Conservation (phyloP, 345 rosid species). For the Gossypium anomalum region DNA sequence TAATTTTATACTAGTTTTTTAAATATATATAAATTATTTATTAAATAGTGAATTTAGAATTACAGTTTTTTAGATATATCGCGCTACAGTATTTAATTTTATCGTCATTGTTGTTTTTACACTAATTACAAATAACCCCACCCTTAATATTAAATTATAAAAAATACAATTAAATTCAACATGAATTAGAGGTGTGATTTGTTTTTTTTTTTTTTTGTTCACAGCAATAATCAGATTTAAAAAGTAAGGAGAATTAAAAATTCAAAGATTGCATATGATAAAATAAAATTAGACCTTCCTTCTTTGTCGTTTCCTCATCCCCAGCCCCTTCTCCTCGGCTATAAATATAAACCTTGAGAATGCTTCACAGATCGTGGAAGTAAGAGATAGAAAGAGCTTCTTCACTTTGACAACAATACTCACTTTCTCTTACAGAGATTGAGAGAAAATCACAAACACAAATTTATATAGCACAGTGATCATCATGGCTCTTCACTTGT, state of each 20-base stretch:
- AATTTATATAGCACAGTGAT: background rate
- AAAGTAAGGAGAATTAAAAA: too few relatives aligned
- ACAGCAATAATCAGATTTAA: too few relatives aligned
- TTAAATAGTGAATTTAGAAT: too few relatives aligned
- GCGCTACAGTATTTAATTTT: accelerated
- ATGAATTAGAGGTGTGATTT: too few relatives aligned
- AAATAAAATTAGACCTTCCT: background rate
- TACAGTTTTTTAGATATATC: too few relatives aligned
- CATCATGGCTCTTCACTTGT: constrained; percentile 7
- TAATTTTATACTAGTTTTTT: too few relatives aligned
- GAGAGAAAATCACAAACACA: background rate
- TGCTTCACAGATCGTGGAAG: background rate
- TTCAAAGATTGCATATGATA: background rate
- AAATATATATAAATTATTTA: too few relatives aligned
- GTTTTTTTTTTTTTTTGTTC: too few relatives aligned
- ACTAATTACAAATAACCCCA: accelerated
- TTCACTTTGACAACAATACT: background rate
- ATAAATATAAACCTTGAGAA: background rate
- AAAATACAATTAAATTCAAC: too few relatives aligned
- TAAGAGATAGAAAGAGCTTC: background rate
- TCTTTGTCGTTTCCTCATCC: background rate
- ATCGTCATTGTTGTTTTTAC: too few relatives aligned
- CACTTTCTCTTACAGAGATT: background rate
- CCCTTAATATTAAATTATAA: too few relatives aligned
- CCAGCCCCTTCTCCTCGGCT: background rate